Conservation (phyloP, 352 stramenopile species). For the Phytophthora citrophthora region DNA sequence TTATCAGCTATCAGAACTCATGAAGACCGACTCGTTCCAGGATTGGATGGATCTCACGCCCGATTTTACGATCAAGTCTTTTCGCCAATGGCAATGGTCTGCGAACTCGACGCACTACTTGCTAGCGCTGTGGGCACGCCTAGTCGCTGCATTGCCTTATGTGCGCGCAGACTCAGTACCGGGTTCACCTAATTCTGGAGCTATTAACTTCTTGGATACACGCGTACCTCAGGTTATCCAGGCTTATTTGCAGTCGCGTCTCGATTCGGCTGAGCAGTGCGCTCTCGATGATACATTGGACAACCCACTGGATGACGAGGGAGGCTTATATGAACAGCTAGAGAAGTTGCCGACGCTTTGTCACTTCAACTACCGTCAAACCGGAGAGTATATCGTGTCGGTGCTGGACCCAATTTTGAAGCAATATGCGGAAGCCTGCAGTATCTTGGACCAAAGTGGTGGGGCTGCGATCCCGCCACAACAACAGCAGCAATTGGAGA, state of each 20-base stretch:
- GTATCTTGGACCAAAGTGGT: slow-evolving; percentile 75
- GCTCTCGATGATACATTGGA: slow-evolving; percentile 94
- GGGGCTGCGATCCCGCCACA: slow-evolving; percentile 36
- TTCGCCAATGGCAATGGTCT: slow-evolving; percentile 96
- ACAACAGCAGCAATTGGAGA: slow-evolving; percentile 69
- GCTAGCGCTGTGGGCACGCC: slow-evolving; percentile 94
- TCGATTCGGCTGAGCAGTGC: slow-evolving; percentile 95
- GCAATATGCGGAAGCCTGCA: slow-evolving; percentile 92
- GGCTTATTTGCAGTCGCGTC: slow-evolving; percentile 96
- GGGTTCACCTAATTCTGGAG: slow-evolving; percentile 48
- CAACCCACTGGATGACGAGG: slow-evolving; percentile 97
- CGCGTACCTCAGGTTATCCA: slow-evolving; percentile 91
- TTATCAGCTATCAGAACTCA: slow-evolving; percentile 97
- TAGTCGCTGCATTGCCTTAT: slow-evolving; percentile 97
- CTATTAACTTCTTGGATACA: slow-evolving; percentile 74
- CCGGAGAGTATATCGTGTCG: slow-evolving; percentile 93
- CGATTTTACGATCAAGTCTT: slow-evolving; percentile 97
- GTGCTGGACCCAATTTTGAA: slow-evolving; percentile 96
- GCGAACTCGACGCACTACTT: slow-evolving; percentile 97
- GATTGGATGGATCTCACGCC: slow-evolving; percentile 97
- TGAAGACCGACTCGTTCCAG: slow-evolving; percentile 96
- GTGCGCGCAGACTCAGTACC: slow-evolving; percentile 81
- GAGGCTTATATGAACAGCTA: slow-evolving; percentile 96
- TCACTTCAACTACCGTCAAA: slow-evolving; percentile 95
- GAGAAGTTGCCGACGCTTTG: slow-evolving; percentile 97